Percentiles rank a stretch among this genome's conserved stretches.
phyloP scores from a whole-genome alignment of 2,329 filamentous ascomycete genomes.

The Exophiala sideris region DNA sequence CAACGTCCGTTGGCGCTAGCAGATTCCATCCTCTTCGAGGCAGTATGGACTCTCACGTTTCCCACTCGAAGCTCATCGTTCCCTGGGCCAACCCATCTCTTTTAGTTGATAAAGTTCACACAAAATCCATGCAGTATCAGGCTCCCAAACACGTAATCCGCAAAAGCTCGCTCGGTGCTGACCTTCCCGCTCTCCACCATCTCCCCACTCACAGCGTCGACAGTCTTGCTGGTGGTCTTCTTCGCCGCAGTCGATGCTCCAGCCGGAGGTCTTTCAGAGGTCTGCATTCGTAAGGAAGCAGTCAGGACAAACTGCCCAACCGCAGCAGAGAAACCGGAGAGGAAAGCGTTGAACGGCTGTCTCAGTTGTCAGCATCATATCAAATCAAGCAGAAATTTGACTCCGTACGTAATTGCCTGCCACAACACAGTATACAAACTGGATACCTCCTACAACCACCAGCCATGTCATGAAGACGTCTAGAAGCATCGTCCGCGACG shows the following conservation, averaged over 20 bases:
- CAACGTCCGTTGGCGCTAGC: too few species aligned
- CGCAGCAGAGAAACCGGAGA: slow-evolving; percentile 88
- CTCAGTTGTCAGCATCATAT: slow-evolving; percentile 1
- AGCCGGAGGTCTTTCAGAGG: slow-evolving; percentile 51
- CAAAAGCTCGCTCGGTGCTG: slow-evolving; percentile 72
- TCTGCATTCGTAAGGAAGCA: slow-evolving; percentile 86
- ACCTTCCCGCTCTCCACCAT: slow-evolving; percentile 31
- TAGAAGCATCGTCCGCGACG: slow-evolving; percentile 86
- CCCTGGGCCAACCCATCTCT: not conserved
- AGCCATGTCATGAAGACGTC: slow-evolving; percentile 90
- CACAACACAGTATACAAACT: slow-evolving; percentile 89
- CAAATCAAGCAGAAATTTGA: not conserved
- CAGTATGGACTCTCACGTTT: not conserved
- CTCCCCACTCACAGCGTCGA: slow-evolving; percentile 28
- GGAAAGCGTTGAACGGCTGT: slow-evolving; percentile 97
- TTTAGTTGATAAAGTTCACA: slow-evolving; percentile 96
- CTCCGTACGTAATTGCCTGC: slow-evolving; percentile 87
- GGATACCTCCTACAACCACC: slow-evolving; percentile 77
- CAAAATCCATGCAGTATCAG: slow-evolving; percentile 98
- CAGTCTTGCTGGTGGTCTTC: slow-evolving; percentile 55
- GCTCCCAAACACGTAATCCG: slow-evolving; percentile 92
- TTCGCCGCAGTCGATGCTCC: slow-evolving; percentile 45
- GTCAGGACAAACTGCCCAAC: slow-evolving; percentile 98
- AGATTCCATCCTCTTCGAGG: too few species aligned
- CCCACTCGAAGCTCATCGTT: not conserved